Evolutionary conservation across 2,329 filamentous ascomycete species (phyloP).

Genomic region (Colletotrichum paranaense): DNA sequence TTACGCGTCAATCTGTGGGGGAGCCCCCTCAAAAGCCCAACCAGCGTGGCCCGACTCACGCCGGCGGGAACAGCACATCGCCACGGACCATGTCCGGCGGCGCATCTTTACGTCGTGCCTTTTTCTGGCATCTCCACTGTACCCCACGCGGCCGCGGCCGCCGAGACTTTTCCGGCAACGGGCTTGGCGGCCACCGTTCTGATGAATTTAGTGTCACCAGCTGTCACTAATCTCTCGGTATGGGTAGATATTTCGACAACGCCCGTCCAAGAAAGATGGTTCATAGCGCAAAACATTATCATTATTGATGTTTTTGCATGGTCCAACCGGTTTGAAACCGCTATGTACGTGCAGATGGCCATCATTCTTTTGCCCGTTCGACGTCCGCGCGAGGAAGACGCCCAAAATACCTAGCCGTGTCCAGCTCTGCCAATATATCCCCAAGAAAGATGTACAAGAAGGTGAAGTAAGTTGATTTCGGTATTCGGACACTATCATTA

Average conservation of each 20-base stretch:
- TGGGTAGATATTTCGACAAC: background rate
- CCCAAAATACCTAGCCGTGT: background rate
- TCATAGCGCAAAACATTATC: slow-evolving; percentile 28
- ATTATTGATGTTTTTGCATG: slow-evolving; percentile 12
- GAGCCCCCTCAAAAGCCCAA: slow-evolving; percentile 1
- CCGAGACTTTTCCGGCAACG: slow-evolving; percentile 21
- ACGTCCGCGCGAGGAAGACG: background rate
- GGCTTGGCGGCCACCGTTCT: slow-evolving; percentile 18
- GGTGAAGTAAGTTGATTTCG: background rate
- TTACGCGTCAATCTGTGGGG: slow-evolving; percentile 34
- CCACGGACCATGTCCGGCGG: slow-evolving; percentile 16
- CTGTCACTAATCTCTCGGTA: background rate
- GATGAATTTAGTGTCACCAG: background rate
- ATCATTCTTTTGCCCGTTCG: background rate
- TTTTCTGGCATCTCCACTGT: background rate
- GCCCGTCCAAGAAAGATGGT: background rate
- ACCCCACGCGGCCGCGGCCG: slow-evolving; percentile 5
- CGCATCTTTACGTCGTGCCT: background rate
- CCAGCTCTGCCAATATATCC: background rate
- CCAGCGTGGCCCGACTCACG: slow-evolving; percentile 6
- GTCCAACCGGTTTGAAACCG: background rate
- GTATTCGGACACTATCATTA: slow-evolving; percentile 45
- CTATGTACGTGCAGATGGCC: slow-evolving; percentile 9
- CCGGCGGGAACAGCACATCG: slow-evolving; percentile 7
- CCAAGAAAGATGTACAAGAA: slow-evolving; percentile 27